A percentile compares a stretch with the other conserved stretches of the same genome.
These are phyloP conservation scores for Fusarium sp. DNA, from an alignment of 2,329 filamentous ascomycete genomes.

Conservation along the genomic window DNA sequence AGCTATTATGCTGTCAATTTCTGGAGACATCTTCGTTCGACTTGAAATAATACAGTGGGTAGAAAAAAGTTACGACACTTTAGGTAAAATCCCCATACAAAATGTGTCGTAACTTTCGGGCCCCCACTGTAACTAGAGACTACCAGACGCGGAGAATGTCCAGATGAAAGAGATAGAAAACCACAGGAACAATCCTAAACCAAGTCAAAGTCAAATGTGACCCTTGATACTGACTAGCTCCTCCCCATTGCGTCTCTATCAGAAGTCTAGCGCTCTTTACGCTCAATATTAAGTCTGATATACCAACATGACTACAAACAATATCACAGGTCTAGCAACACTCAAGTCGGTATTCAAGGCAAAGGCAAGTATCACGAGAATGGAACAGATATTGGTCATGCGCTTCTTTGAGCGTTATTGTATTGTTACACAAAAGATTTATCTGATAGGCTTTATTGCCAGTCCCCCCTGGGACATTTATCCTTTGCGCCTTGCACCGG, in stretches of 20 bases:
- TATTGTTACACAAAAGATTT: constrained; percentile 36
- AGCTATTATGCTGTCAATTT: not conserved
- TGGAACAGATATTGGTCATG: not conserved
- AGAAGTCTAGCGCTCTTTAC: no score
- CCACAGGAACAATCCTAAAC: not conserved
- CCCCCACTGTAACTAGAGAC: no score
- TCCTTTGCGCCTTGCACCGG: constrained; percentile 32
- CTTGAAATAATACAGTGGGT: not conserved
- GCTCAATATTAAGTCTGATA: not conserved
- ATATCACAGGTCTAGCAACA: no score
- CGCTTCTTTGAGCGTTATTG: constrained; percentile 33
- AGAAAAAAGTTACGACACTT: no score
- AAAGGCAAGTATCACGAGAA: not conserved
- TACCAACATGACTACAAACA: not conserved
- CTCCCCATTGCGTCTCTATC: no score
- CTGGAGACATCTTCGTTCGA: not conserved
- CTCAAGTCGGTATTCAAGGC: not conserved
- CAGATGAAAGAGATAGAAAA: not conserved
- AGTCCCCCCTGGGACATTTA: constrained; percentile 26
- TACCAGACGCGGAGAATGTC: not conserved
- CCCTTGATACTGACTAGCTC: not conserved
- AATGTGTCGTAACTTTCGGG: no score
- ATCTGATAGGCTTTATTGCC: constrained; percentile 23
- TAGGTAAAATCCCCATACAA: no score
- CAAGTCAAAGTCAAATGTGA: no score